Conservation (phyloP, 345 rosid species). For the Dimocarpus longan region DNA sequence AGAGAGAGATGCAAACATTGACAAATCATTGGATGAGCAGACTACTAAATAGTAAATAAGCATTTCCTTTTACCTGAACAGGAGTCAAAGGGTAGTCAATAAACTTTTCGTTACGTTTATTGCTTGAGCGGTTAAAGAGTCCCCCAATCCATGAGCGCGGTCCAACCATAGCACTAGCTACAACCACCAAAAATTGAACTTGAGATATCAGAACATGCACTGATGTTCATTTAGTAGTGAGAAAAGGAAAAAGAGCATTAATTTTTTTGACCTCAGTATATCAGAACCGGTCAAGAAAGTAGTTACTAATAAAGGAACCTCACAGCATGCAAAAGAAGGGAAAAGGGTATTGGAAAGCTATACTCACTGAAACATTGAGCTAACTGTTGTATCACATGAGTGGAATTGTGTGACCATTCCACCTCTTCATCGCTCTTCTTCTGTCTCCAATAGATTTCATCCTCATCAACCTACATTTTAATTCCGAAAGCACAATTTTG, state of each 20-base stretch:
- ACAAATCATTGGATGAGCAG: slow-evolving; percentile 7
- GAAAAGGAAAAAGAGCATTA: neutral
- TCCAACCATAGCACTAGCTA: slow-evolving; percentile 93
- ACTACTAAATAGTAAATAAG: neutral
- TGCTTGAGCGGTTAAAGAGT: slow-evolving; percentile 62
- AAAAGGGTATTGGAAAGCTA: slow-evolving; percentile 16
- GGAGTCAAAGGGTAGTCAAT: slow-evolving; percentile 58
- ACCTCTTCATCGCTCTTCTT: slow-evolving; percentile 68
- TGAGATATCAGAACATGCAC: slow-evolving; percentile 4
- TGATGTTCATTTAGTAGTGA: neutral
- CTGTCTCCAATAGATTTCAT: slow-evolving; percentile 80
- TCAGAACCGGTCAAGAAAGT: neutral
- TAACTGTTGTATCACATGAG: slow-evolving; percentile 58
- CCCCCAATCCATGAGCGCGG: slow-evolving; percentile 93
- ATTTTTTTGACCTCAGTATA: neutral
- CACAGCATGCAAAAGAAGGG: neutral
- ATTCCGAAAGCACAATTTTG: slow-evolving; percentile 26
- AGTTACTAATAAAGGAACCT: neutral
- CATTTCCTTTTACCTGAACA: slow-evolving; percentile 56
- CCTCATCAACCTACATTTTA: slow-evolving; percentile 78
- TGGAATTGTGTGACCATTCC: slow-evolving; percentile 68
- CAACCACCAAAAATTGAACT: slow-evolving; percentile 39
- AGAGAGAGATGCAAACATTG: neutral
- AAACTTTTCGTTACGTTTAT: slow-evolving; percentile 57
- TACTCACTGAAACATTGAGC: slow-evolving; percentile 78